Percentiles rank a stretch among this genome's conserved stretches.
phyloP scores from a whole-genome alignment of 2,329 filamentous ascomycete species.

The Cryoendolithus antarcticus region DNA sequence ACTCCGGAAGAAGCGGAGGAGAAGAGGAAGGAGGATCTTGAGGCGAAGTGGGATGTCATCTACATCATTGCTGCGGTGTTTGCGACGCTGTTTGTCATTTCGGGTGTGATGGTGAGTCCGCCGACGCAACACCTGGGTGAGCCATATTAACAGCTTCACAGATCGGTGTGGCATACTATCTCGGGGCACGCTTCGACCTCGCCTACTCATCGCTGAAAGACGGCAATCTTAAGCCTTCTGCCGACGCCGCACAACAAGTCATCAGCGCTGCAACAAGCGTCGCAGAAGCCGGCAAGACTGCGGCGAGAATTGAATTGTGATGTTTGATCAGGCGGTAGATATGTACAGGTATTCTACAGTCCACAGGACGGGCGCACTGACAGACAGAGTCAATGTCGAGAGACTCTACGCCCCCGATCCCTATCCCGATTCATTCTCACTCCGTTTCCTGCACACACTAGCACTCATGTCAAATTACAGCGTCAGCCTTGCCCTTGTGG shows the following conservation, averaged over 20 bases:
- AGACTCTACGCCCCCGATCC: too few species aligned
- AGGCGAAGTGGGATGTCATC: slow-evolving; percentile 42
- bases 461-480: slow-evolving; percentile 8
- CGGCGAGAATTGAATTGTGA: too few species aligned
- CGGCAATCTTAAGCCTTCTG: neutral
- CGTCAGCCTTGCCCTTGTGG: slow-evolving; percentile 1
- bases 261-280: too few species aligned
- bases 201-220: slow-evolving; percentile 26
- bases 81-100: slow-evolving; percentile 57
- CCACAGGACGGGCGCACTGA: too few species aligned
- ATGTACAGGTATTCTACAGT: too few species aligned
- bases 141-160: slow-evolving; percentile 26
- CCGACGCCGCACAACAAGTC: too few species aligned
- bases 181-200: slow-evolving; percentile 74
- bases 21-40: slow-evolving; percentile 39
- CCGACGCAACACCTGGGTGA: neutral
- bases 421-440: too few species aligned
- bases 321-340: too few species aligned
- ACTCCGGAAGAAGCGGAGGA: slow-evolving; percentile 45
- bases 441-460: neutral
- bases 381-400: too few species aligned
- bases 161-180: slow-evolving; percentile 64
- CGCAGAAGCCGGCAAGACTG: too few species aligned
- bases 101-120: slow-evolving; percentile 62
- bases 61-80: slow-evolving; percentile 58